Conservation (phyloP, 2,329 filamentous ascomycete genomes). For the Xylaria sp. region DNA sequence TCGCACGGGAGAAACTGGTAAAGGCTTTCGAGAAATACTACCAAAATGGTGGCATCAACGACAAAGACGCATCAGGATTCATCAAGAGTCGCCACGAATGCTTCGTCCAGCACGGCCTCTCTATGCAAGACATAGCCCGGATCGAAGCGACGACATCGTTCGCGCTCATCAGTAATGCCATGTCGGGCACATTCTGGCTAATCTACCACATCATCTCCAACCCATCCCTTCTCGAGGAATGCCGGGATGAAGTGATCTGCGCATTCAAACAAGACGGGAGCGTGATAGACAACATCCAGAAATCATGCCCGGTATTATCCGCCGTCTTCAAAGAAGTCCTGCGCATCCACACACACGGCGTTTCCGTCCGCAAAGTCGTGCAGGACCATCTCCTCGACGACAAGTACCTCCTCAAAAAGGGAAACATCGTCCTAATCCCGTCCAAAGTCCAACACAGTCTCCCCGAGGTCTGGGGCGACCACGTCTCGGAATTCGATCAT, state of each 20-base stretch:
- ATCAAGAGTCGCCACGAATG: background rate
- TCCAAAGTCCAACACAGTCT: slow-evolving; percentile 14
- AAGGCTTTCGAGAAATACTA: slow-evolving; percentile 11
- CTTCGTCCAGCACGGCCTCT: background rate
- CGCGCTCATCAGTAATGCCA: slow-evolving; percentile 13
- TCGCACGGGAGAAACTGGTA: background rate
- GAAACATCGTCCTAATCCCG: slow-evolving; percentile 17
- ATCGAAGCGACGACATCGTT: slow-evolving; percentile 14
- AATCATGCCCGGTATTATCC: slow-evolving; percentile 11
- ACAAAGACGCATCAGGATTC: slow-evolving; percentile 12
- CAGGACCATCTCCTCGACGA: slow-evolving; percentile 19
- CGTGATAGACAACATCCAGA: slow-evolving; percentile 2
- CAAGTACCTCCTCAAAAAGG: slow-evolving; percentile 23
- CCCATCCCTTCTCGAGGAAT: slow-evolving; percentile 24
- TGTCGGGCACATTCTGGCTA: slow-evolving; percentile 18
- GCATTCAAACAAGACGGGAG: background rate
- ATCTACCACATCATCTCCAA: slow-evolving; percentile 19
- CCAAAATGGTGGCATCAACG: slow-evolving; percentile 9
- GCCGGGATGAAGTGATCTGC: slow-evolving; percentile 5
- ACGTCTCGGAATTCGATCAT: slow-evolving; percentile 5
- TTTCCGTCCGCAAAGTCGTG: background rate
- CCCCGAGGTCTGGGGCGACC: slow-evolving; percentile 11
- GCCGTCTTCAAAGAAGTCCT: slow-evolving; percentile 18
- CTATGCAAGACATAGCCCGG: slow-evolving; percentile 9
- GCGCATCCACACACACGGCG: slow-evolving; percentile 3